Base-by-base conservation (phyloP, 257 asterid species). In the Forsythia suspensa region DNA sequence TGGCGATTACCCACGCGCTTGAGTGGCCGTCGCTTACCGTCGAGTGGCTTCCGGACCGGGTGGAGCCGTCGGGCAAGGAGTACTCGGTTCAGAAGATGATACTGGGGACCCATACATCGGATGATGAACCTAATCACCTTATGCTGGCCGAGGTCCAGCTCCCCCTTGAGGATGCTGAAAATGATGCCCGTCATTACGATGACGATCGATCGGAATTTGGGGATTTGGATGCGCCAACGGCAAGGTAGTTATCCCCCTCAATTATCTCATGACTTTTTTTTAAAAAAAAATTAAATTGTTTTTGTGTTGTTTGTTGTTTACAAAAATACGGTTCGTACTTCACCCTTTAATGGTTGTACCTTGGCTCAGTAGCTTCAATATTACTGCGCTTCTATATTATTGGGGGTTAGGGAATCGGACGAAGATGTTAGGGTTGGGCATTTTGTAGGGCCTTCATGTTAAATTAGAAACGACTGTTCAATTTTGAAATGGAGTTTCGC, bases 1-100 rank as follows among this genome's bases (percentile, higher is more conserved):
- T 95, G 83, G 94, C 92, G 3, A 88, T 91, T 36, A 95, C 98
- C 16, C 98, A 91, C 61, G 97, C 96, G 3, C 96, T 95, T 6
- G 98, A 95, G 77, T 95, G 98, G 98, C 97, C 98, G 3, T 93
- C 98, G 1, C 95, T 95, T 77, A 95, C 98, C 68, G 98, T 95
- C 3, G 97, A 95, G 85, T 95, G 98, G 98, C 90, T 93, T 37
- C 98, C 98, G 10, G 98, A 90, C 88, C 88, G 94, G 67, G 90
- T 87, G 1, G 98, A 95, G 97, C 97, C 97, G 3, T 83, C 97
- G 13, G 99, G 92, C n/a, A 91, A 93, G 85, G 99, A 95, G 59
- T 91, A 93, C 76, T 91, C 97, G 5, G 97, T 92, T 13, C 99
- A 95, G 86, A 95, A 95, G 81, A 84, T 95, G 94, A 90, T 95